phyloP scores from a whole-genome alignment of 768 basidiomycete genomes.

The Leccinum barrowsii region DNA sequence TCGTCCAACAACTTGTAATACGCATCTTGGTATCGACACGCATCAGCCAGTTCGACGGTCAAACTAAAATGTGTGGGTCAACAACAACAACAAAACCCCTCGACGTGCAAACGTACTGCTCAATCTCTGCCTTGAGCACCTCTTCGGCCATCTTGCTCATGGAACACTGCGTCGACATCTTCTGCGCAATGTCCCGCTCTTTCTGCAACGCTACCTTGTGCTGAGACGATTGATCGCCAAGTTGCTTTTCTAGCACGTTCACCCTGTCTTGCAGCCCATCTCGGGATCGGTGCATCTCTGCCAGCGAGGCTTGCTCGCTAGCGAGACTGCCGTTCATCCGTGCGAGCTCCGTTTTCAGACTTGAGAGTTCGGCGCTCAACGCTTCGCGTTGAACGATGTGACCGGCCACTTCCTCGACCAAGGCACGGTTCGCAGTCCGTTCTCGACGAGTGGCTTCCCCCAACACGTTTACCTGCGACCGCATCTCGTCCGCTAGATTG shows the following conservation, averaged over 20 bases:
- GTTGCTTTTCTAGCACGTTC: slow-evolving; percentile 24
- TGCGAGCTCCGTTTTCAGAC: slow-evolving; percentile 36
- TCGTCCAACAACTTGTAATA: slow-evolving; percentile 64
- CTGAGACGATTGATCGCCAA: slow-evolving; percentile 31
- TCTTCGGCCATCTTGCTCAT: slow-evolving; percentile 65
- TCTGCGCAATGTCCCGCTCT: slow-evolving; percentile 45
- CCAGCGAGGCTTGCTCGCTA: slow-evolving; percentile 20
- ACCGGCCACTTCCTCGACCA: slow-evolving; percentile 37
- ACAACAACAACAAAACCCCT: too few species aligned
- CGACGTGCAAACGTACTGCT: slow-evolving; percentile 46
- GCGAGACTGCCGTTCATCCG: slow-evolving; percentile 19
- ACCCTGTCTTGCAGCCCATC: slow-evolving; percentile 28
- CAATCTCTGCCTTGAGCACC: slow-evolving; percentile 62
- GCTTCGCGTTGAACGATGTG: slow-evolving; percentile 41
- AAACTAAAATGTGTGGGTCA: slow-evolving; percentile 32
- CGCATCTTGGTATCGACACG: slow-evolving; percentile 65
- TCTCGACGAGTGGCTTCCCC: slow-evolving; percentile 15
- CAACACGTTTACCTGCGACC: slow-evolving; percentile 10
- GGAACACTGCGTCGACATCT: slow-evolving; percentile 48
- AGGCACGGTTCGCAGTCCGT: slow-evolving; percentile 14
- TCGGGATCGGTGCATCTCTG: slow-evolving; percentile 15
- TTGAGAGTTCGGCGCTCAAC: slow-evolving; percentile 40
- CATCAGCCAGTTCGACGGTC: slow-evolving; percentile 50
- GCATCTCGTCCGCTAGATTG: slow-evolving; percentile 34
- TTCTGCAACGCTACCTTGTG: slow-evolving; percentile 39